A percentile compares a stretch with the other conserved stretches of the same genome.
phyloP scores from a whole-genome alignment of 1,139 yeast genomes.

The Yamadazyma atmosphaerica region DNA sequence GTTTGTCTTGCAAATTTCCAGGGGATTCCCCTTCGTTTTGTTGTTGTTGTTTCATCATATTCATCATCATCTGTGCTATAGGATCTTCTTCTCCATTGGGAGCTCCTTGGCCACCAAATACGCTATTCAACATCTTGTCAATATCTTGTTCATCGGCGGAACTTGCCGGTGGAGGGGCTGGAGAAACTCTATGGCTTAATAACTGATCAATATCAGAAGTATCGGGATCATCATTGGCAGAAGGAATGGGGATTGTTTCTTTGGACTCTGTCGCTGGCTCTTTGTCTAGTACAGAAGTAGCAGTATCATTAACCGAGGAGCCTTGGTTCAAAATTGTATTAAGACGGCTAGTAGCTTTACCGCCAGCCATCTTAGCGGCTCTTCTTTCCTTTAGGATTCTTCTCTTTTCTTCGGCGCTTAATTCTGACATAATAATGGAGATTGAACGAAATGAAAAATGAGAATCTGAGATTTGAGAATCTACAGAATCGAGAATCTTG shows the following conservation, averaged over 20 bases:
- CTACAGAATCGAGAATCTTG: no score
- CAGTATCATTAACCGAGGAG: constrained; percentile 36
- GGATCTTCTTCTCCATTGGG: constrained; percentile 18
- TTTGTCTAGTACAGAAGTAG: constrained; percentile 39
- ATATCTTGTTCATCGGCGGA: constrained; percentile 19
- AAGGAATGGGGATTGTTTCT: neutral
- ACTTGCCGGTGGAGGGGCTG: constrained; percentile 8
- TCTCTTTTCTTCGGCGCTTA: constrained; percentile 64
- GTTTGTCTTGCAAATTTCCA: constrained; percentile 21
- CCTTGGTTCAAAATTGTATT: constrained; percentile 46
- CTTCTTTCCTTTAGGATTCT: constrained; percentile 64
- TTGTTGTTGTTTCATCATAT: constrained; percentile 18
- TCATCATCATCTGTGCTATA: constrained; percentile 35
- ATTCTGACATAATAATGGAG: constrained; percentile 19
- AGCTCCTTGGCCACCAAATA: constrained; percentile 22
- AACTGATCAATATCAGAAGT: constrained; percentile 18
- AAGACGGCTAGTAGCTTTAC: constrained; percentile 56
- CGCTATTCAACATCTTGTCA: constrained; percentile 36
- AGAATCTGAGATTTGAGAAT: no score
- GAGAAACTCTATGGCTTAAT: constrained; percentile 14
- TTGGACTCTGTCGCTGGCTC: neutral
- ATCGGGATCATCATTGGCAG: constrained; percentile 17
- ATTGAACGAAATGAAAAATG: no score
- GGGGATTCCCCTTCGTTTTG: constrained; percentile 11
- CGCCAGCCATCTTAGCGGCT: constrained; percentile 64